Conservation (phyloP, 2,329 filamentous ascomycete genomes). For the Byssochlamys sp. region DNA sequence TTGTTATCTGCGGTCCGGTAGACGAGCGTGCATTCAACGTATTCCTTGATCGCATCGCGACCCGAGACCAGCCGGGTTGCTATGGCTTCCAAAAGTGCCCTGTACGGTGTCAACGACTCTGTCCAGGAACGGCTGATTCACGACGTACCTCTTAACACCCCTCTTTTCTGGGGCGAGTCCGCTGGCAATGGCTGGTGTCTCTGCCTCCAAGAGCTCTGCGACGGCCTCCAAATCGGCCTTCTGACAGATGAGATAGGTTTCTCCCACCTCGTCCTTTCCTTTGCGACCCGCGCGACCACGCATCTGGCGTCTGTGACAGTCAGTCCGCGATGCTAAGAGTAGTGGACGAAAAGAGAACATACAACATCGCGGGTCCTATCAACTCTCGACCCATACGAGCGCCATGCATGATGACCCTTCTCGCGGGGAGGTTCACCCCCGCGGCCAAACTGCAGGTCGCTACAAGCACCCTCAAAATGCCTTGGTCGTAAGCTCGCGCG, state of each 20-base stretch:
- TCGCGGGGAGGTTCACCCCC: constrained; percentile 65
- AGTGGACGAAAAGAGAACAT: constrained; percentile 11
- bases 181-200: constrained; percentile 60
- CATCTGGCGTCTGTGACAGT: constrained; percentile 55
- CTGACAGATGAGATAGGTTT: constrained; percentile 67
- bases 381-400: constrained; percentile 67
- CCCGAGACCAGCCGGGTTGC: constrained; percentile 59
- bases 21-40: constrained; percentile 58
- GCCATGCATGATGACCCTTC: constrained; percentile 65
- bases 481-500: constrained; percentile 59
- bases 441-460: constrained; percentile 73
- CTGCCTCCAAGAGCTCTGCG: constrained; percentile 60
- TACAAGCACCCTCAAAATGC: constrained; percentile 59
- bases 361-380: constrained; percentile 67
- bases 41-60: constrained; percentile 55
- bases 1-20: constrained; percentile 46
- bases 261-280: constrained; percentile 66
- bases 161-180: constrained; percentile 58
- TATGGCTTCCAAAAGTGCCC: constrained; percentile 62
- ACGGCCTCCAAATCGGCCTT: constrained; percentile 60
- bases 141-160: constrained; percentile 53
- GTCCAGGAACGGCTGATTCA: neutral
- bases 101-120: constrained; percentile 20
- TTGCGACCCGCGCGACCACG: constrained; percentile 67
- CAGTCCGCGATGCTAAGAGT: constrained; percentile 10